phyloP scores from a whole-genome alignment of 2,329 filamentous ascomycete species.

The Colletotrichum nymphaeae region DNA sequence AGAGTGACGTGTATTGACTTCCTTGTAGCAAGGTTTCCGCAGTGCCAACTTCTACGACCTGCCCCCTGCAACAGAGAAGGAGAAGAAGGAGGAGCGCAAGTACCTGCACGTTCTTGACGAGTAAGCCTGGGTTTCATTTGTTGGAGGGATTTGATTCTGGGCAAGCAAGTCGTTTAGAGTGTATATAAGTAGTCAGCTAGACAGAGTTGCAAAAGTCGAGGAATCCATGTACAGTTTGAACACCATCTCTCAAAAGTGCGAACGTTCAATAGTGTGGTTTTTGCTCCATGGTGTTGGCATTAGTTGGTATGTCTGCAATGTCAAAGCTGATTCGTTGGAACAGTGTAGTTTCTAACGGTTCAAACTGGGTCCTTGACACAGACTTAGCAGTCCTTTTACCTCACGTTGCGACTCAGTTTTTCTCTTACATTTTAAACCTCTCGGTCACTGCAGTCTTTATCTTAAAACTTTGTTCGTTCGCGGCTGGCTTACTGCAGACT shows the following conservation, averaged over 20 bases:
- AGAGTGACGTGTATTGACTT: constrained; percentile 44
- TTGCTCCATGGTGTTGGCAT: not conserved
- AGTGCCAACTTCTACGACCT: constrained; percentile 91
- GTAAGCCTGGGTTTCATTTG: constrained; percentile 41
- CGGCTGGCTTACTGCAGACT: not conserved
- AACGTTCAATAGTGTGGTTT: not conserved
- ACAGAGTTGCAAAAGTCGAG: constrained; percentile 37
- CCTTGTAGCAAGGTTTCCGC: constrained; percentile 83
- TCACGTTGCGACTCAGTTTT: constrained; percentile 4
- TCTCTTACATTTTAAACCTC: not conserved
- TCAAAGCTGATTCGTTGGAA: constrained; percentile 24
- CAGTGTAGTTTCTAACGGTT: not conserved
- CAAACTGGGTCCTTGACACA: constrained; percentile 21
- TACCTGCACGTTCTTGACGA: constrained; percentile 95
- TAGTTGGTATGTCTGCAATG: not conserved
- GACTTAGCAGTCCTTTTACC: not conserved
- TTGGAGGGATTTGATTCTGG: constrained; percentile 34
- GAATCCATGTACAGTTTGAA: constrained; percentile 30
- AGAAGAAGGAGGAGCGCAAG: constrained; percentile 95
- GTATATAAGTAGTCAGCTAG: constrained; percentile 46
- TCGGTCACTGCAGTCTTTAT: not conserved
- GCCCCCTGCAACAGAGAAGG: constrained; percentile 92
- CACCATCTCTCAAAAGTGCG: not conserved
- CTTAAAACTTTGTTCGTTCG: not conserved
- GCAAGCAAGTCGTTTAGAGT: constrained; percentile 35